Evolutionary conservation across 2,329 filamentous ascomycete species (phyloP), one percentile per base, ranked within the genome.

Genomic region (Leptodontidium sp.): DNA sequence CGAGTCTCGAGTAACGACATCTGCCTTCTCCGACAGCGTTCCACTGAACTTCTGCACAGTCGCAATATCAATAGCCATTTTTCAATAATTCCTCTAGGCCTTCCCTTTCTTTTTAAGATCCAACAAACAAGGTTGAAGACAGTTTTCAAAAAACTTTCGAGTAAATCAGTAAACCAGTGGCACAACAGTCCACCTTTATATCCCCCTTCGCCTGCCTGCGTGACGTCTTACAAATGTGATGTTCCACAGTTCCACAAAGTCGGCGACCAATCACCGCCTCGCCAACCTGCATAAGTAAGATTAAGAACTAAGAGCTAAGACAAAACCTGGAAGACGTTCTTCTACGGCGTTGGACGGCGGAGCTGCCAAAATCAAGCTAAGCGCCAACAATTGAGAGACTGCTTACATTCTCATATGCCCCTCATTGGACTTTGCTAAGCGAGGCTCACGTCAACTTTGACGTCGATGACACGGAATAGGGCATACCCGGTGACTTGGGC

Each of bases 1-100:
- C 15, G 70, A 68, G 9, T 64, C 68, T 24, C 69, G 61, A 11
- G 68, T 61, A 17, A 75, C 58, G 24, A 75, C 47, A 26, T 45
- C 45, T 21, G 69, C 67, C 2, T 55, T 26, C 4, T 62, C 29
- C 47, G 61, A 64, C 14, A 72, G 43, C 9, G 61, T 62, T 17
- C 26, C 50, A 24, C 61, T 65, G 52, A 70, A 66, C 26, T 32
- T 32, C 26, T 61, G 40, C 14, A 61, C 59, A 11, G 59, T 40
- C 21, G 24, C 15, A 49, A 47, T 49, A 49, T 61, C 59, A 14
- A 61, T 49, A 32, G 40, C 11, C 38, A 47, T 61, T 1, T 35
- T 61, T 43, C 8, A 40, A n/a, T 14, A 29, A 21, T 21, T 55
- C 35, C 17, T 11, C 38, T 40, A 4, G 3, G 6, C 3, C 9